Conservation (phyloP, 805 yeast species). For the Candida peoriensis region DNA sequence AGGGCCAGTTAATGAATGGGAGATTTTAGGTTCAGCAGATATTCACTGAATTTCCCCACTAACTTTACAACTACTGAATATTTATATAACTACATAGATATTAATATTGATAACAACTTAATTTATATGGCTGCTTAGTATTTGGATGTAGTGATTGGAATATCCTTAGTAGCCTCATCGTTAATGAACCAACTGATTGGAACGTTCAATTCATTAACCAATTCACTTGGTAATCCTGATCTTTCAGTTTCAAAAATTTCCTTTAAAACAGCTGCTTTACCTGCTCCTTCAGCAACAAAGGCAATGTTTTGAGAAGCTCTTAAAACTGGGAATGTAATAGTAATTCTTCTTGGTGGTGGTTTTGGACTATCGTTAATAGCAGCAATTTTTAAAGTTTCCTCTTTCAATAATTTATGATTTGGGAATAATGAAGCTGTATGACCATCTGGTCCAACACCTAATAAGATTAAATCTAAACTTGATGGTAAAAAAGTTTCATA, state of each 20-base stretch:
- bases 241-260: slow-evolving; percentile 56
- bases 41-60: slow-evolving; percentile 18
- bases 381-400: slow-evolving; percentile 48
- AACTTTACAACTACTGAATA: not conserved
- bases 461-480: slow-evolving; percentile 56
- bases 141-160: slow-evolving; percentile 27
- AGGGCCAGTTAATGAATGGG: slow-evolving; percentile 71
- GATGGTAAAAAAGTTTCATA: slow-evolving; percentile 58
- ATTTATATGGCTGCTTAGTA: slow-evolving; percentile 7
- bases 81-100: not conserved
- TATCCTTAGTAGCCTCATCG: slow-evolving; percentile 68
- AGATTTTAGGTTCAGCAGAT: slow-evolving; percentile 45
- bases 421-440: slow-evolving; percentile 94
- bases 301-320: slow-evolving; percentile 45
- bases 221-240: slow-evolving; percentile 59
- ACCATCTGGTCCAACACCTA: slow-evolving; percentile 96
- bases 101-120: not conserved
- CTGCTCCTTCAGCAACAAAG: slow-evolving; percentile 87
- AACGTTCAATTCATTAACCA: slow-evolving; percentile 57
- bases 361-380: slow-evolving; percentile 81
- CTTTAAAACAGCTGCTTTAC: slow-evolving; percentile 68
- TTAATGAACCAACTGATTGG: slow-evolving; percentile 82
- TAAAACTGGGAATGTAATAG: slow-evolving; percentile 78
- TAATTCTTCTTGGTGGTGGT: slow-evolving; percentile 90
- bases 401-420: slow-evolving; percentile 63